phyloP scores from a whole-genome alignment of 2,329 filamentous ascomycete species.

The Pleurostoma richardsiae region DNA sequence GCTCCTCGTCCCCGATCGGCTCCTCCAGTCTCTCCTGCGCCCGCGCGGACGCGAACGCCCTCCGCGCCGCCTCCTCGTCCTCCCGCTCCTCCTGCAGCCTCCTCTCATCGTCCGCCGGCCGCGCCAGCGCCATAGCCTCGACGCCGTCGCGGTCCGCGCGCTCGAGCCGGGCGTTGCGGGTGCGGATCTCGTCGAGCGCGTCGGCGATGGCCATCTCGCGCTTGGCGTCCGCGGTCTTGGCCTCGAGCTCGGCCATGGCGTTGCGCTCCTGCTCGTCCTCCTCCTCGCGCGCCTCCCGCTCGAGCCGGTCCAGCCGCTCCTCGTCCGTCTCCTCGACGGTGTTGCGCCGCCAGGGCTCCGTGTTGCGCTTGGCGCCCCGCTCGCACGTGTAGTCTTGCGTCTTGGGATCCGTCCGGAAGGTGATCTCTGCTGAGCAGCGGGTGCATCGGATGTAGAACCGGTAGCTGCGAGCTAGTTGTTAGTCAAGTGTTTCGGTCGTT shows the following conservation, averaged over 20 bases:
- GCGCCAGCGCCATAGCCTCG: constrained; percentile 43
- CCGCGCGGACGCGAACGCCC: constrained; percentile 66
- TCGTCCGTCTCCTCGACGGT: constrained; percentile 76
- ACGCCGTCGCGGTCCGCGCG: constrained; percentile 65
- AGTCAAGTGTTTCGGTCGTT: too few relatives aligned
- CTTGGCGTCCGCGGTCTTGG: constrained; percentile 88
- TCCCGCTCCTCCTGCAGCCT: constrained; percentile 55
- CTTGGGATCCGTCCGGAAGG: constrained; percentile 91
- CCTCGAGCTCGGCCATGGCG: constrained; percentile 92
- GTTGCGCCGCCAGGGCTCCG: constrained; percentile 79
- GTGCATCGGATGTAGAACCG: constrained; percentile 91
- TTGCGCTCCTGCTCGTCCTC: constrained; percentile 69
- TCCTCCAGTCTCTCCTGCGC: constrained; percentile 40
- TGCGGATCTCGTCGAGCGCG: constrained; percentile 89
- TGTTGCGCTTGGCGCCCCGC: constrained; percentile 83
- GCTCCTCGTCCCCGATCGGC: constrained; percentile 44
- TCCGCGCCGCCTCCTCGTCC: constrained; percentile 74
- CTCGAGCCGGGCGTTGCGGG: constrained; percentile 83
- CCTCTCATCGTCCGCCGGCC: constrained; percentile 52
- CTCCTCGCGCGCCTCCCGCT: constrained; percentile 66
- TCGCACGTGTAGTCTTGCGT: constrained; percentile 77
- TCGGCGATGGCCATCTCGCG: constrained; percentile 96
- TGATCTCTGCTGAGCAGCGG: constrained; percentile 79
- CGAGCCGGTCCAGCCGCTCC: constrained; percentile 76
- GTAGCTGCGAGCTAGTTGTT: constrained; percentile 32